Percentiles rank a stretch among this genome's conserved stretches.
These are phyloP conservation scores for Basidiobolus meristosporus DNA, from an alignment of 371 early-diverging fungal genomes.

Conservation along the genomic window DNA sequence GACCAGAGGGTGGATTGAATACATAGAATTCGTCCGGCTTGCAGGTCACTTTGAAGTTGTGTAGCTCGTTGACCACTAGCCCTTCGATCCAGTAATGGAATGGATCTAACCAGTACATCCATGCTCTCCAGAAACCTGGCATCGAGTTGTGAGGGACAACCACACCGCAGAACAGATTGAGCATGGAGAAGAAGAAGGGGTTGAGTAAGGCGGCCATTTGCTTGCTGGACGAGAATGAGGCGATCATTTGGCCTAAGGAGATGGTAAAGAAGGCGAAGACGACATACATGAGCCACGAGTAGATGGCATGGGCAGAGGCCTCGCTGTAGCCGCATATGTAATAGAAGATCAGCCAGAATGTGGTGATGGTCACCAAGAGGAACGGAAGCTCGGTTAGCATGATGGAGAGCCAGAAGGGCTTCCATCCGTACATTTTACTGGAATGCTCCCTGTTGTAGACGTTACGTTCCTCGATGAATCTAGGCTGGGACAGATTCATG, in stretches of 20 bases:
- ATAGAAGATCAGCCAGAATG: constrained; percentile 48
- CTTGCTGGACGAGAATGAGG: constrained; percentile 30
- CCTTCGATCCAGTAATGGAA: constrained; percentile 57
- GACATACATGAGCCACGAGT: constrained; percentile 34
- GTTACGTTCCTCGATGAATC: constrained; percentile 43
- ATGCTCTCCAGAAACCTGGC: constrained; percentile 53
- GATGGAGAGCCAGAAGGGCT: constrained; percentile 32
- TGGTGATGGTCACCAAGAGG: constrained; percentile 23
- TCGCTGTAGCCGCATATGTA: constrained; percentile 30
- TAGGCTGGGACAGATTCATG: constrained; percentile 52
- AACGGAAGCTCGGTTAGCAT: constrained; percentile 38
- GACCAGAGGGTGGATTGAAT: constrained; percentile 31
- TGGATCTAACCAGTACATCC: constrained; percentile 65
- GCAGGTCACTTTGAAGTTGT: constrained; percentile 27
- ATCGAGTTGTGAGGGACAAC: constrained; percentile 37
- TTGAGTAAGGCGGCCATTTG: constrained; percentile 40
- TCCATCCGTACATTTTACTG: constrained; percentile 49
- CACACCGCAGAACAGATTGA: constrained; percentile 55
- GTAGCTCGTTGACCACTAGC: constrained; percentile 26
- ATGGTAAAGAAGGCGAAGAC: constrained; percentile 40
- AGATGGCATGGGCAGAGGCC: constrained; percentile 23
- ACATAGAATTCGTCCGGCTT: constrained; percentile 15
- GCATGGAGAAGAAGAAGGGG: constrained; percentile 48
- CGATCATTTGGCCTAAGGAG: constrained; percentile 52
- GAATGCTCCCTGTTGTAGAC: constrained; percentile 53